Base-by-base conservation (phyloP, 2,329 filamentous ascomycete species). In the Stachybotrys elegans region DNA sequence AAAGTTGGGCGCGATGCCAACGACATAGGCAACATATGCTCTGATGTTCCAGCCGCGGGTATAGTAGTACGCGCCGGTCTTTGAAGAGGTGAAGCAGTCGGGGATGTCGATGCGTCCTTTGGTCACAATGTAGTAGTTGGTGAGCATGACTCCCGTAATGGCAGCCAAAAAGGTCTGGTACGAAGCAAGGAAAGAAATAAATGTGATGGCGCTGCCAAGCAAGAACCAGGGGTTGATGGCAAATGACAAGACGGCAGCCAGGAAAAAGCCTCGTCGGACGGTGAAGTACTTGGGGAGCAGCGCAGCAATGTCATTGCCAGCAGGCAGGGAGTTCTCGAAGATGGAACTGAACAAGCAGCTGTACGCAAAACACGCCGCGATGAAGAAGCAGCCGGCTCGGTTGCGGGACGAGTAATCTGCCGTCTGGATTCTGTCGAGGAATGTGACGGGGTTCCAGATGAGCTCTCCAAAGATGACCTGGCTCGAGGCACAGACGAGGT, bases 321-420 rank as follows among this genome's bases (percentile, higher is more conserved):
- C 66, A 17, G 66, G 62, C 4, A 70, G 55, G 5, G 60, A 65
- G 42, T 70, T 69, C 41, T 67, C 66, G n/a, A 69, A 67, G 22
- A 74, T 70, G 6, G 64, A 57, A 8, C 63, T 64, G 45, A 72
- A 70, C 21, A 75, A 61, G 1, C 64, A 58, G 4, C 65, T 66
- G 45, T 71, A 73, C 0, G 66, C 54, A 36, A 73, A 29, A 14
- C 25, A 29, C 25, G 25, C 25, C 25, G 25, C 25, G 25, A 29
- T 29, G 25, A 29, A 29, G 25, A 29, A 29, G 25, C 25, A 29
- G 25, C 25, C 25, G 14, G 25, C 25, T 9, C 25, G 25, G 25
- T 29, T 29, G 8, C 9, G 9, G 9, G 25, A 29, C 25, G 25
- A 9, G 25, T 29, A 29, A 8, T 29, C 25, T 8, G 25, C 14